Evolutionary conservation across 257 asterid species (phyloP).

Genomic region (Agastache rugosa): DNA sequence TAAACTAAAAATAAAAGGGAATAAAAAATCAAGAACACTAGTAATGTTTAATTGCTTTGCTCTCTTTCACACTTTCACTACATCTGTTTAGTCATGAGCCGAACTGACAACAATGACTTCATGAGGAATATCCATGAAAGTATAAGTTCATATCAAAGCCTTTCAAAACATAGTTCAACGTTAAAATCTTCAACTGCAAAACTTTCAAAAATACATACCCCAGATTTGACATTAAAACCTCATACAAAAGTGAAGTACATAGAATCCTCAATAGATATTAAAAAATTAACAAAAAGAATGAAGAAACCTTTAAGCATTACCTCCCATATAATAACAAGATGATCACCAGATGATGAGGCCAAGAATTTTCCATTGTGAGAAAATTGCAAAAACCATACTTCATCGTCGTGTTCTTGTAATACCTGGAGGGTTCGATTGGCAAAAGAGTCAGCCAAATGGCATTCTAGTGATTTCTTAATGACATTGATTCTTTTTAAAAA

Average conservation of each 20-base stretch:
- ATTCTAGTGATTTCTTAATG: background rate
- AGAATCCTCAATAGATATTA: background rate
- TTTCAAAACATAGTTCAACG: background rate
- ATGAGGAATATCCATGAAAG: background rate
- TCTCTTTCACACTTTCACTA: background rate
- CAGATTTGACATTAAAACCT: background rate
- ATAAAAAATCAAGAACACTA: background rate
- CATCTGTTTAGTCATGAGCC: background rate
- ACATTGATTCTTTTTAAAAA: background rate
- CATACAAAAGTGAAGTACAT: background rate
- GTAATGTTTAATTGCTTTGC: background rate
- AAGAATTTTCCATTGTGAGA: constrained; percentile 79
- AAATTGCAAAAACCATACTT: constrained; percentile 85
- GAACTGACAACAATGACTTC: background rate
- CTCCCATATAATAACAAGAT: constrained; percentile 83
- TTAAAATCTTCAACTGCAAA: constrained; percentile 3
- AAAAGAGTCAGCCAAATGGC: constrained; percentile 27
- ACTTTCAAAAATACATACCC: background rate
- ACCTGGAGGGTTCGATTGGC: constrained; percentile 53
- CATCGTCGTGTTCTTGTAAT: constrained; percentile 64
- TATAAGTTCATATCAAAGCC: background rate
- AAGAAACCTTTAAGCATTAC: constrained; percentile 41
- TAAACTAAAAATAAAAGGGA: background rate
- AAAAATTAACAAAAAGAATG: constrained; percentile 5
- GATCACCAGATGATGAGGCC: constrained; percentile 77